phyloP scores from a whole-genome alignment of 352 stramenopile species.

The Pythium volutum region DNA sequence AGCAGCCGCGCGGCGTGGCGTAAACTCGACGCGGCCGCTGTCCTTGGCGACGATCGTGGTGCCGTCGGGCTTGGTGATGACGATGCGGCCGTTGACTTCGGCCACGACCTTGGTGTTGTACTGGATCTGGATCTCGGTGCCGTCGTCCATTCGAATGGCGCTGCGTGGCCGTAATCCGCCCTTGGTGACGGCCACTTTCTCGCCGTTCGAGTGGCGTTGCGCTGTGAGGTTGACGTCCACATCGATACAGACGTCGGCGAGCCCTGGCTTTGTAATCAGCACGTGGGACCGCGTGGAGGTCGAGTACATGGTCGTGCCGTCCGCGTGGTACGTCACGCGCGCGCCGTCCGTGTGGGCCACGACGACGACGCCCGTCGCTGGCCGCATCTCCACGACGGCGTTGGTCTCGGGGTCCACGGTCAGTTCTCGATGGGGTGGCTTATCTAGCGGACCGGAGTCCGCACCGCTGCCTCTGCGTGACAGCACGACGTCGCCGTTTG shows the following conservation, averaged over 20 bases:
- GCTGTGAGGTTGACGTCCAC: conserved; percentile 63
- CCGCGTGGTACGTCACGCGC: conserved; percentile 54
- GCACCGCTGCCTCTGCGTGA: too few species aligned
- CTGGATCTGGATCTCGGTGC: conserved; percentile 54
- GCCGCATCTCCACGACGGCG: conserved; percentile 48
- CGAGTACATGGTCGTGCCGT: conserved; percentile 62
- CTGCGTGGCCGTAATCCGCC: conserved; percentile 58
- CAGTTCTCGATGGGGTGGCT: conserved; percentile 12
- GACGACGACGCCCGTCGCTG: conserved; percentile 43
- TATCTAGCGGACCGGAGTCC: neutral
- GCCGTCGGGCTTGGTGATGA: conserved; percentile 42
- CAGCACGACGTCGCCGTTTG: conserved; percentile 39
- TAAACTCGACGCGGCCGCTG: conserved; percentile 64
- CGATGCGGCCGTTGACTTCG: conserved; percentile 66
- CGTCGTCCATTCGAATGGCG: conserved; percentile 47
- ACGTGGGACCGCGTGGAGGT: conserved; percentile 48
- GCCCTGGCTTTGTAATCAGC: conserved; percentile 48
- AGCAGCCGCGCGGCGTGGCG: conserved; percentile 4
- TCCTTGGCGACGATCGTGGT: conserved; percentile 59
- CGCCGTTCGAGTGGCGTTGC: conserved; percentile 46
- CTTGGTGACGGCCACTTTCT: conserved; percentile 68
- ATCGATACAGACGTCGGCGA: conserved; percentile 67
- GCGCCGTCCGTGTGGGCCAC: conserved; percentile 62
- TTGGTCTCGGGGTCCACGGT: conserved; percentile 72
- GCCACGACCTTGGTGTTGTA: conserved; percentile 81